Conservation (phyloP, 768 basidiomycete species). For the Psilocybe azurescens region DNA sequence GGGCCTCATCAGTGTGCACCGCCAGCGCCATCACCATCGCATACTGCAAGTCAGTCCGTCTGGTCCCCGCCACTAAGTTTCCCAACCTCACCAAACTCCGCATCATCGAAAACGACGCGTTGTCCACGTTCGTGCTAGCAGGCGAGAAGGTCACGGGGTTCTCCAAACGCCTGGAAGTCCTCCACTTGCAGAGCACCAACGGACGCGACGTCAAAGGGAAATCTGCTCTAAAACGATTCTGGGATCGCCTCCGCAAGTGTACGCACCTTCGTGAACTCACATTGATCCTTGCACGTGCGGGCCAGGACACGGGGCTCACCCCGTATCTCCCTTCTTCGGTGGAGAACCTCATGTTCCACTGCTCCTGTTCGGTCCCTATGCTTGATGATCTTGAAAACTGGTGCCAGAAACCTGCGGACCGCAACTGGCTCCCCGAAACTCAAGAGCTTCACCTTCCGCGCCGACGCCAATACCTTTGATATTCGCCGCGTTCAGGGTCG, state of each 20-base stretch:
- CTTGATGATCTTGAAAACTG: conserved; percentile 15
- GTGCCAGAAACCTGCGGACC: conserved; percentile 11
- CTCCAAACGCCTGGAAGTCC: conserved; percentile 15
- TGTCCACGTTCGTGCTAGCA: conserved; percentile 12
- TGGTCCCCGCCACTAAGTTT: conserved; percentile 4
- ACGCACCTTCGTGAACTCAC: conserved; percentile 12
- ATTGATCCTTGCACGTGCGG: conserved; percentile 6
- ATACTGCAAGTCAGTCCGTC: conserved; percentile 10
- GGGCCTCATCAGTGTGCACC: conserved; percentile 6
- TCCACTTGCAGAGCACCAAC: conserved; percentile 17
- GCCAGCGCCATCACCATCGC: conserved; percentile 10
- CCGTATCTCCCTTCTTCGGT: conserved; percentile 6
- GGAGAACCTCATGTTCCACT: conserved; percentile 12
- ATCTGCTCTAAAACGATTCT: conserved; percentile 7
- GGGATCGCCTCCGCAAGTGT: conserved; percentile 13
- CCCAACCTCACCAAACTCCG: conserved; percentile 16
- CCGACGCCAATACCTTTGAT: conserved; percentile 11
- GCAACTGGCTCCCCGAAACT: conserved; percentile 12
- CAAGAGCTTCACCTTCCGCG: conserved; percentile 12
- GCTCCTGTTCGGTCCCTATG: conserved; percentile 15
- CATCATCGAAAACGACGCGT: conserved; percentile 18
- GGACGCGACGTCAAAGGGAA: conserved; percentile 11
- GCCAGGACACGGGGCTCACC: conserved; percentile 5
- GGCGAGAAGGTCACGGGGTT: conserved; percentile 12
- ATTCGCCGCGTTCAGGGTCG: not conserved